Evolutionary conservation across 257 asterid species (phyloP), one percentile per base, ranked within the genome.

Genomic region (Orobanche coerulescens): DNA sequence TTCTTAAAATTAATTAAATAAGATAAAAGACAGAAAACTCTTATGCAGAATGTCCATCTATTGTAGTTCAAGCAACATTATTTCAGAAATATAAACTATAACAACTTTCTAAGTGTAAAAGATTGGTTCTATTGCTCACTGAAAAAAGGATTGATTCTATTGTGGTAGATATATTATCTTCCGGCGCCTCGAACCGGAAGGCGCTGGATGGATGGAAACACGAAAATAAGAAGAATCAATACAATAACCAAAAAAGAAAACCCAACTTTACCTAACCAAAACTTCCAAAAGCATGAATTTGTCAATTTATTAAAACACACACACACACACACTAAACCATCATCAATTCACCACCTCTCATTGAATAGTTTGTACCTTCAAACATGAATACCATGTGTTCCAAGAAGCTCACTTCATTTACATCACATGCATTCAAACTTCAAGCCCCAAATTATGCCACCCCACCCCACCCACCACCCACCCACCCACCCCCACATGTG

Each of bases 401-500:
- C 49, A 42, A 39, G 64, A 50, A 34, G 53, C 51, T 67, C 40
- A 61, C 59, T 58, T 58, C 60, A 64, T 50, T 36, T 51, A 46
- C 47, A 42, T 36, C 43, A 46, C 47, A 42, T 36, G 44, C 60
- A 55, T 61, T 47, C 49, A 64, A 22, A 37, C 26, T 64, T 61
- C 44, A 71, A 67, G 36, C 66, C 44, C 44, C 8, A 37, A 37
- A 37, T 37, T n/a, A 37, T 12, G 14, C 36, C 4, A 19, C n/a
- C n/a, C n/a, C n/a, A n/a, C n/a, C n/a, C n/a, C n/a, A n/a, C n/a
- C n/a, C n/a, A n/a, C n/a, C n/a, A n/a, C n/a, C n/a, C n/a, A n/a
- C n/a, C n/a, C n/a, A n/a, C n/a, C n/a, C n/a, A 2, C 23, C 50
- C 74, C 75, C 82, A n/a, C n/a, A 63, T 56, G 76, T 76, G 76